These are phyloP conservation scores for Stachybotrys chlorohalonatus DNA, from an alignment of 2,329 filamentous ascomycete species.

Conservation along the genomic window DNA sequence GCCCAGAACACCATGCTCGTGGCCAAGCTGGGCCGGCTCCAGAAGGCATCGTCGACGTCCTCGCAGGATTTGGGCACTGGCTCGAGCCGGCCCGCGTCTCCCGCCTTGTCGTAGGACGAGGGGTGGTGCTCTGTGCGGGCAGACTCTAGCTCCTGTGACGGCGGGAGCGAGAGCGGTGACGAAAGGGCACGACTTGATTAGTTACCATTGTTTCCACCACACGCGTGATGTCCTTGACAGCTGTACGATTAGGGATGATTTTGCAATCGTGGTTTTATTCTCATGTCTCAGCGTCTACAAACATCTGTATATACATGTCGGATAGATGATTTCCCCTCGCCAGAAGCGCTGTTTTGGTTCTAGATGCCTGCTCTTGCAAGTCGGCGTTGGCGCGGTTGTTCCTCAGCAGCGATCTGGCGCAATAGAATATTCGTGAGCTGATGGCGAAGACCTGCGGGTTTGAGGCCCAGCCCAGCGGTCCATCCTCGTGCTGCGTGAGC, in stretches of 20 bases:
- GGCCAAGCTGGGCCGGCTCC: constrained; percentile 38
- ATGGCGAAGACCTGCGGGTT: constrained; percentile 59
- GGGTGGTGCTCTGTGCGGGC: not conserved
- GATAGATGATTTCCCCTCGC: not conserved
- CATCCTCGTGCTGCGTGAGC: constrained; percentile 38
- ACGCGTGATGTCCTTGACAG: not conserved
- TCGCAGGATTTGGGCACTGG: constrained; percentile 4
- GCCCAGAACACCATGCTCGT: constrained; percentile 50
- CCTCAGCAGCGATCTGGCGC: constrained; percentile 23
- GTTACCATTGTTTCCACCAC: not conserved
- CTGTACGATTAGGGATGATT: not conserved
- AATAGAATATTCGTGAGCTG: constrained; percentile 37
- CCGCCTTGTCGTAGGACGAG: not conserved
- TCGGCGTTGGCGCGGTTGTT: constrained; percentile 6
- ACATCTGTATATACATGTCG: not conserved
- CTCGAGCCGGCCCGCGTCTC: constrained; percentile 1
- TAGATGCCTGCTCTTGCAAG: constrained; percentile 1
- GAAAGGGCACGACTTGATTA: not conserved
- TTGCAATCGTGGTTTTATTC: not conserved
- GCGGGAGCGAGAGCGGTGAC: not conserved
- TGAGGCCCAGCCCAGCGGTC: constrained; percentile 64
- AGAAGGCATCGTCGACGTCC: constrained; percentile 27
- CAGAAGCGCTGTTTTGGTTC: not conserved
- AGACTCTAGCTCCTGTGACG: not conserved
- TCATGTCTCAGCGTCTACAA: not conserved